Evolutionary conservation across 1,139 yeast genomes (phyloP).

Genomic region (Diutina ranongensis): DNA sequence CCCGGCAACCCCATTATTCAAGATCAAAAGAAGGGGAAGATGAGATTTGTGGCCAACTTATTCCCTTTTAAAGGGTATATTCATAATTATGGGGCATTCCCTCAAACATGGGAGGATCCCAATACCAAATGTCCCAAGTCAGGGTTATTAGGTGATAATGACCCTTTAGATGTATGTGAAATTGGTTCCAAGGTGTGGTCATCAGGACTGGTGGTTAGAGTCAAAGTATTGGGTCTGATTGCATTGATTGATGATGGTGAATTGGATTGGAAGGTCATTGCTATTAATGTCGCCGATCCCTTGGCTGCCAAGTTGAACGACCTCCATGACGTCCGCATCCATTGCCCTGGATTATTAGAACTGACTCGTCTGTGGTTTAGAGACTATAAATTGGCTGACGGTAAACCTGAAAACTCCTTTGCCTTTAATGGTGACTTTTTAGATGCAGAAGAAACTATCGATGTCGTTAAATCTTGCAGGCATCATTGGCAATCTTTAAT

Average conservation of each 20-base stretch:
- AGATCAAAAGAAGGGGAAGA: conserved; percentile 75
- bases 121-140: conserved; percentile 49
- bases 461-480: conserved; percentile 56
- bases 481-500: conserved; percentile 65
- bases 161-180: conserved; percentile 86
- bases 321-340: conserved; percentile 62
- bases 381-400: conserved; percentile 84
- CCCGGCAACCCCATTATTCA: conserved; percentile 75
- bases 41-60: conserved; percentile 75
- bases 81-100: conserved; percentile 90
- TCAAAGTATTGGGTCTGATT: conserved; percentile 75
- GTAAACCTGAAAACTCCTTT: conserved; percentile 77
- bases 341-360: conserved; percentile 71
- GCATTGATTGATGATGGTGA: conserved; percentile 89
- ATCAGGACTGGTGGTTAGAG: conserved; percentile 72
- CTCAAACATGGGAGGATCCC: conserved; percentile 95
- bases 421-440: conserved; percentile 79
- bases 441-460: conserved; percentile 61
- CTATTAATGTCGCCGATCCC: conserved; percentile 64
- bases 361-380: conserved; percentile 87
- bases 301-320: conserved; percentile 62
- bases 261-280: conserved; percentile 88
- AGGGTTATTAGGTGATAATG: conserved; percentile 78
- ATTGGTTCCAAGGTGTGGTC: conserved; percentile 63
- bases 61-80: conserved; percentile 89